Evolutionary conservation across 345 rosid genomes (phyloP).

Genomic region (Melaleuca quinquenervia): DNA sequence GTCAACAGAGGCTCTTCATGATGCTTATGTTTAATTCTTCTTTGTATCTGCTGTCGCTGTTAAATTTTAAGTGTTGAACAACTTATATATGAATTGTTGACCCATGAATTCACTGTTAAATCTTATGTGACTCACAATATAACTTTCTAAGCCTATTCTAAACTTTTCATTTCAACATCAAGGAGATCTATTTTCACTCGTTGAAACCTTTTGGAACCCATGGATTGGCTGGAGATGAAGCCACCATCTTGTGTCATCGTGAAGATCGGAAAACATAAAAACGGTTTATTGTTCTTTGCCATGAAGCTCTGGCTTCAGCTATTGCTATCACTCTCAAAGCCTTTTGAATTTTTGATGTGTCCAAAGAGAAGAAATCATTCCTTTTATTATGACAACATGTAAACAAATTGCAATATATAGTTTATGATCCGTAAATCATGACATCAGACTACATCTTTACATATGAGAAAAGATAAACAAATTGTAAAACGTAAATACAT

Average conservation of each 20-base stretch:
- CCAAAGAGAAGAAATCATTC: neutral
- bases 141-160: slow-evolving; percentile 13
- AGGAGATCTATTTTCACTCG: slow-evolving; percentile 33
- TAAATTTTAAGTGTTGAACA: neutral
- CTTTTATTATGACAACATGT: neutral
- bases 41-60: neutral
- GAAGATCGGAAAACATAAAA: slow-evolving; percentile 45
- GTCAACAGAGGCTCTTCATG: neutral
- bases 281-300: slow-evolving; percentile 91
- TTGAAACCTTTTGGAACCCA: slow-evolving; percentile 46
- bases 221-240: slow-evolving; percentile 50
- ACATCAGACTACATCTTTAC: neutral
- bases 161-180: slow-evolving; percentile 39
- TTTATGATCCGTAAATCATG: neutral
- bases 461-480: neutral
- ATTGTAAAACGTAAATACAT: neutral
- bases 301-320: slow-evolving; percentile 82
- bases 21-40: neutral
- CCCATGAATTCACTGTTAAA: too few relatives aligned
- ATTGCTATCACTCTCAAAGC: slow-evolving; percentile 56
- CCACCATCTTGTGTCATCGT: slow-evolving; percentile 63
- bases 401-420: neutral
- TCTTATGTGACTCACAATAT: slow-evolving; percentile 1
- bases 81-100: neutral
- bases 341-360: slow-evolving; percentile 18